Base-by-base conservation (phyloP, 2,329 filamentous ascomycete genomes). In the Curvularia spicifera region DNA sequence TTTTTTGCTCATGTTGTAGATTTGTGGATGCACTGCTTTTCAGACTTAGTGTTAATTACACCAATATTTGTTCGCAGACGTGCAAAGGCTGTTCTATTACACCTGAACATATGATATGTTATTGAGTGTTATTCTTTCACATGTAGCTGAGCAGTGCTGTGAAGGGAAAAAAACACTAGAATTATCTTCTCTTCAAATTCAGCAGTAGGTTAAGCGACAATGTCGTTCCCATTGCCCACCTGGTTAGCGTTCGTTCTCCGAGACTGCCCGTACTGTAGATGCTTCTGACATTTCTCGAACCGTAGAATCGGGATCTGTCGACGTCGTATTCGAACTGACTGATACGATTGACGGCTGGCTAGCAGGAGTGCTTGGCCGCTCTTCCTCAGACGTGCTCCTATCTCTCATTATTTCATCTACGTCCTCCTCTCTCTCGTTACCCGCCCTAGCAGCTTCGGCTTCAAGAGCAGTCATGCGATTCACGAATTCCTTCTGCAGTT, bases 401-500 rank as follows among this genome's bases (percentile, higher is more conserved):
- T 56, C 61, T 22, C 24, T 50, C 63, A 66, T 69, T 2, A 45
- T 59, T 33, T 63, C 62, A 10, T 37, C 29, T n/a, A 9, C 15
- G 43, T 69, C 63, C 9, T 57, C 56, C 10, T 68, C 54, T 6
- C 37, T 59, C 22, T 60, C 56, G 15, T 59, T 53, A 10, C 43
- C 53, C n/a, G 56, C 44, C 31, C 59, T 63, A 26, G 59, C 59
- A 10, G 66, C 71, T 52, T 81, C 77, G n/a, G 72, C 71, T 44
- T 91, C 86, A 28, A 93, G 84, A 1, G 82, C 83, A 22, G 85
- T 83, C 91, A 96, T 93, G 7, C 85, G 81, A 4, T 81, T 66
- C 7, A 90, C 82, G 69, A 97, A 97, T 53, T 96, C 91, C 48
- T 84, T 84, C 71, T 94, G 91, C 12, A 95, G 75, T 59, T 83